Conservation (phyloP, 1,284 basidiomycete genomes). For the Naganishia albida region DNA sequence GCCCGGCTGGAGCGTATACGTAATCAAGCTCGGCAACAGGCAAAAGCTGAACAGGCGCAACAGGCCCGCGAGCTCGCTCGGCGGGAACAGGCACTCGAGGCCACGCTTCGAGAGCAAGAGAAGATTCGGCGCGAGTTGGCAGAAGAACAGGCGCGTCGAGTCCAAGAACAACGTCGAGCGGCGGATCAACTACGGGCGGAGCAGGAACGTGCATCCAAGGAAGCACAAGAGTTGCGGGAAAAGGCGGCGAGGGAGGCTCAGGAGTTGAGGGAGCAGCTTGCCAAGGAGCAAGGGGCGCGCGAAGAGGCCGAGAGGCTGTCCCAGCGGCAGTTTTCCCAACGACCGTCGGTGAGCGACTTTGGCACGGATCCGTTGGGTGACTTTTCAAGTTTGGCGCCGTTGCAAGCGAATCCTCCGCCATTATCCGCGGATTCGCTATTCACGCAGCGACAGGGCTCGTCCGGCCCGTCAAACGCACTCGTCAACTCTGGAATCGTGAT, state of each 20-base stretch:
- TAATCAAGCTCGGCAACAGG: not conserved
- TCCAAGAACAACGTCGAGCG: not conserved
- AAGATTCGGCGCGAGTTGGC: not conserved
- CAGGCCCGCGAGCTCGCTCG: not conserved
- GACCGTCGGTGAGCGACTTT: too few relatives aligned
- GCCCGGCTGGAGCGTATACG: not conserved
- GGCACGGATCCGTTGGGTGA: not conserved
- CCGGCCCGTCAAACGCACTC: not conserved
- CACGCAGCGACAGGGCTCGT: not conserved
- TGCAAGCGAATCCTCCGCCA: not conserved
- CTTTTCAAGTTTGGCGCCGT: not conserved
- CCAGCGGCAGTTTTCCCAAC: not conserved
- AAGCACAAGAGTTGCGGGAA: not conserved
- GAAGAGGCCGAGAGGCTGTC: not conserved
- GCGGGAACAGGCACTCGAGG: not conserved
- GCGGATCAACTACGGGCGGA: not conserved
- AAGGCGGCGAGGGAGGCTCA: not conserved
- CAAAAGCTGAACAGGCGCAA: not conserved
- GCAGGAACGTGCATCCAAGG: conserved; percentile 1
- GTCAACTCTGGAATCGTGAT: conserved; percentile 3
- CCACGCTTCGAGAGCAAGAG: not conserved
- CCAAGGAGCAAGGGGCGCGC: not conserved
- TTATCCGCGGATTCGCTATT: not conserved
- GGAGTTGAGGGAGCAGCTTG: not conserved
- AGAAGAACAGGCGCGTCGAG: not conserved